Evolutionary conservation across 2,329 filamentous ascomycete genomes (phyloP).

Genomic region (Phyllosticta citribraziliensis): DNA sequence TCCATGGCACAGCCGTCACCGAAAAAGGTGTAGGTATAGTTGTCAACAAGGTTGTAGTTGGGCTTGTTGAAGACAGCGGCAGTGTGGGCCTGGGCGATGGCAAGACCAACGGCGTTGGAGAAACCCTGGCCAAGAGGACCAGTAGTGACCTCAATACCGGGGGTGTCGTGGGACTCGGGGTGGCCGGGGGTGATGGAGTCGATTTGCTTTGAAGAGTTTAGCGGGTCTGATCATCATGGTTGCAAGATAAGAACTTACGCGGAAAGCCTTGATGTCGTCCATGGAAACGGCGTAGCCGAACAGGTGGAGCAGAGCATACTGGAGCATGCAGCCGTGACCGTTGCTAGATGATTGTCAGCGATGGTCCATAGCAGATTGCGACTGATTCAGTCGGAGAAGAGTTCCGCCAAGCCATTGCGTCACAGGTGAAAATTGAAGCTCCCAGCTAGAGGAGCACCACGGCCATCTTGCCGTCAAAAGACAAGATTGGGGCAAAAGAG

Average conservation of each 20-base stretch:
- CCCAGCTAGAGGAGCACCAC: background rate
- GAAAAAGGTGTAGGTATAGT: constrained; percentile 95
- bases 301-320: constrained; percentile 95
- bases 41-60: constrained; percentile 81
- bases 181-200: constrained; percentile 88
- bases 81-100: constrained; percentile 89
- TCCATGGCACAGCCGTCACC: constrained; percentile 99
- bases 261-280: constrained; percentile 92
- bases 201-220: constrained; percentile 41
- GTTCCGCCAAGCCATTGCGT: constrained; percentile 6
- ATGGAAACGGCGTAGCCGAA: constrained; percentile 82
- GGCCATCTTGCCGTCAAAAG: background rate
- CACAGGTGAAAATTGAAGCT: constrained; percentile 2
- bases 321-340: constrained; percentile 98
- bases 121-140: constrained; percentile 97
- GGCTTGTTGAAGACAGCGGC: constrained; percentile 94
- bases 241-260: constrained; percentile 56
- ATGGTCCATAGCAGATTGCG: background rate
- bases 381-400: background rate
- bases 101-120: constrained; percentile 93
- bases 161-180: constrained; percentile 92
- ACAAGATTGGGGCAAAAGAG: background rate
- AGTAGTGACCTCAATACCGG: constrained; percentile 95
- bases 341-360: constrained; percentile 50
- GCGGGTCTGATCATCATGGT: constrained; percentile 21